phyloP scores from a whole-genome alignment of 805 yeast genomes.

The Ogataea kodamae region DNA sequence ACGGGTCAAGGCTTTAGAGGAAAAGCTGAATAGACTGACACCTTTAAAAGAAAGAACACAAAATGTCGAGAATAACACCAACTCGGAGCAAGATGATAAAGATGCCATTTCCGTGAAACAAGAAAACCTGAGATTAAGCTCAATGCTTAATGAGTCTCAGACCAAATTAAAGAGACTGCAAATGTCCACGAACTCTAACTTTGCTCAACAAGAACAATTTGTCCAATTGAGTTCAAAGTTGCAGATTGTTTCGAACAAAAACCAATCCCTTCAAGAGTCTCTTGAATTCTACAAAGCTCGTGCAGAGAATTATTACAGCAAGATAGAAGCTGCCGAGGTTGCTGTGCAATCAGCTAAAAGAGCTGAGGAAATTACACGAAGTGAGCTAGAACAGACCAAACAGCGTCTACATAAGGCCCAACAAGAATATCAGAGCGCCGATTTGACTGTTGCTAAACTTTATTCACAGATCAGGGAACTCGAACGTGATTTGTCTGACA shows the following conservation, averaged over 20 bases:
- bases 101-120: slow-evolving; percentile 29
- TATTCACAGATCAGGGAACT: slow-evolving; percentile 48
- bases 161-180: slow-evolving; percentile 34
- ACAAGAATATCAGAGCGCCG: slow-evolving; percentile 53
- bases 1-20: slow-evolving; percentile 39
- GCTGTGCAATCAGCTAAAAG: slow-evolving; percentile 61
- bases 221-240: slow-evolving; percentile 52
- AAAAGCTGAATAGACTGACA: slow-evolving; percentile 32
- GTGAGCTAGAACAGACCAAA: slow-evolving; percentile 52
- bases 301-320: slow-evolving; percentile 68
- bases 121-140: slow-evolving; percentile 34
- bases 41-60: slow-evolving; percentile 26
- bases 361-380: slow-evolving; percentile 51
- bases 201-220: slow-evolving; percentile 34
- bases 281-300: slow-evolving; percentile 63
- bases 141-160: slow-evolving; percentile 34
- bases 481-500: slow-evolving; percentile 55
- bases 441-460: slow-evolving; percentile 49
- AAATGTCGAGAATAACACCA: slow-evolving; percentile 11
- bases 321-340: slow-evolving; percentile 75
- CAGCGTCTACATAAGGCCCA: slow-evolving; percentile 44
- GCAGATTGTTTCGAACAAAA: slow-evolving; percentile 54
- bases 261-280: slow-evolving; percentile 49
- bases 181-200: slow-evolving; percentile 23
- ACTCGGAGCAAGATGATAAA: slow-evolving; percentile 18